Base-by-base conservation (phyloP, 2,329 filamentous ascomycete genomes). In the Botrytis galanthina region DNA sequence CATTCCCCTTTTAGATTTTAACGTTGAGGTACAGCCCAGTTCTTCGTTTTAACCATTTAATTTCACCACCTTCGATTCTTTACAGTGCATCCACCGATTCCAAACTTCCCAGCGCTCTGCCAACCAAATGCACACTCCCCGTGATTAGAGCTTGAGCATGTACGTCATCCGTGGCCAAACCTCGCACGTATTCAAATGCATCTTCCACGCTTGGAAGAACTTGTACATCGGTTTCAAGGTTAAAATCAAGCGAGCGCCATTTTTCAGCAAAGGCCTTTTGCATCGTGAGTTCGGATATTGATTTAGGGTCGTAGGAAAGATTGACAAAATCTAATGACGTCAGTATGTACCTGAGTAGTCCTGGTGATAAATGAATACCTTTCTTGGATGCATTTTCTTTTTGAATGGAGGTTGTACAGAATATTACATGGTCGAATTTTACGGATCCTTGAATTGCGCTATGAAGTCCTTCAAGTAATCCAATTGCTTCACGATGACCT, bases 361-460 rank as follows among this genome's bases (percentile, higher is more conserved):
- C 37, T 22, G 29, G 12, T 64, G 9, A 68, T 22, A 29, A 74
- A 73, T 29, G 18, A 42, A 48, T 72, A 83, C 82, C 83, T 79
- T 82, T 77, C 79, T 88, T 88, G 76, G 87, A 88, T 7, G 86
- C 85, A 29, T 84, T 84, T 46, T 86, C 83, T 20, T 84, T 85
- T 79, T 88, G 91, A 1, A 89, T 91, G 37, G 74, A 73, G 3
- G 88, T 97, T 1, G 93, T 91, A 71, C 93, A 94, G 81, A 98
- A 97, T 26, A 98, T 85, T 12, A 91, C 94, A 73, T 93, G 87
- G 9, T 89, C 87, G 80, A 98, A 97, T 54, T 81, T 64, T 32
- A 81, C 64, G 78, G 78, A 71, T 59, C 82, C 78, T 74, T 82
- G 67, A 71, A 85, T 67, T 92, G 83, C 81, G 3, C 80, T 66